These are phyloP conservation scores for Phytophthora palmivora DNA, from an alignment of 352 stramenopile species.

Conservation along the genomic window DNA sequence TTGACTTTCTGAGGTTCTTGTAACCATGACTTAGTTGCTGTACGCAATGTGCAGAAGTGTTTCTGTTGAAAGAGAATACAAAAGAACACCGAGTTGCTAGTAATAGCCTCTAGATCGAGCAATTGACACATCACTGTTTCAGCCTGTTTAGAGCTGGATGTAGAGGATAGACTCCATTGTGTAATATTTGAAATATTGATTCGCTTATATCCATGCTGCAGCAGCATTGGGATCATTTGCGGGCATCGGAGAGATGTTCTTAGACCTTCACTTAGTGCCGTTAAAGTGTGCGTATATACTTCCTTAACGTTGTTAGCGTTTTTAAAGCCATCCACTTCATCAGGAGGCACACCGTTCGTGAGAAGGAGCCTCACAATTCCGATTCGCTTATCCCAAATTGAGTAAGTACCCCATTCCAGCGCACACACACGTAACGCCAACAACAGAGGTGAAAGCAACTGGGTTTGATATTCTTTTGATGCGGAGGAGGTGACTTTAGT, in stretches of 20 bases:
- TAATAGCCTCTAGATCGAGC: constrained; percentile 18
- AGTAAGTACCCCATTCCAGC: not conserved
- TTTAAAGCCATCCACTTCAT: constrained; percentile 11
- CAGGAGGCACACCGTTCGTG: constrained; percentile 26
- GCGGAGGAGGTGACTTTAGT: not conserved
- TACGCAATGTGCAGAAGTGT: constrained; percentile 19
- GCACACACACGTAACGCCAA: constrained; percentile 44
- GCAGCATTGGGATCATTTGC: constrained; percentile 29
- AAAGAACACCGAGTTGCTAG: constrained; percentile 5
- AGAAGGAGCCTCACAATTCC: constrained; percentile 44
- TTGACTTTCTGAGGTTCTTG: not conserved
- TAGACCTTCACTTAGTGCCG: constrained; percentile 37
- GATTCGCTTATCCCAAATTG: constrained; percentile 5
- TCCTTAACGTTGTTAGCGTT: not conserved
- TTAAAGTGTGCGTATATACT: not conserved
- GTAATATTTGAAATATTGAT: constrained; percentile 18
- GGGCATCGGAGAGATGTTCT: constrained; percentile 13
- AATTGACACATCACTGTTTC: constrained; percentile 23
- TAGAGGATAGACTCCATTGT: constrained; percentile 18
- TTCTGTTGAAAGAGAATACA: constrained; percentile 24
- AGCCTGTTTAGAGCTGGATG: constrained; percentile 1
- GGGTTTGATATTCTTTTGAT: not conserved
- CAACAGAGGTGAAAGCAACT: constrained; percentile 33
- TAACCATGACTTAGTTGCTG: constrained; percentile 7
- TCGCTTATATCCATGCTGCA: constrained; percentile 30